Conservation (phyloP, 2,329 filamentous ascomycete genomes). For the Ophiosphaerella herpotricha region DNA sequence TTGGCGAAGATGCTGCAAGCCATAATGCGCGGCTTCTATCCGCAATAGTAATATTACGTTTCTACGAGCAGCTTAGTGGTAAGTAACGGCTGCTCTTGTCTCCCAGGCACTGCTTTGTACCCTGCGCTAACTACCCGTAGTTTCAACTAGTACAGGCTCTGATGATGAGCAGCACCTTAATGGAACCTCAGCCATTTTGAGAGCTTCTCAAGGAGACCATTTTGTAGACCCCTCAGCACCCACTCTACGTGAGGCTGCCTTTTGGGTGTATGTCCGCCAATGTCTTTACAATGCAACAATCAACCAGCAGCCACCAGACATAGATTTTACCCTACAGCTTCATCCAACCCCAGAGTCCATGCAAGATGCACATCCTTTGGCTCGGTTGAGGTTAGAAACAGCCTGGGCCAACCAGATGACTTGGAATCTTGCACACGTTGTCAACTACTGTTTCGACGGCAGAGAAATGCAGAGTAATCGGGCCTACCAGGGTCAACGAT, state of each 20-base stretch:
- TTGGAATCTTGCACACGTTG: constrained; percentile 36
- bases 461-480: constrained; percentile 15
- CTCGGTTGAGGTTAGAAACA: constrained; percentile 33
- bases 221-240: constrained; percentile 39
- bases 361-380: constrained; percentile 29
- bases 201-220: constrained; percentile 31
- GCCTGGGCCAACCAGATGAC: constrained; percentile 41
- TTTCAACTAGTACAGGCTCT: constrained; percentile 30
- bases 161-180: constrained; percentile 36
- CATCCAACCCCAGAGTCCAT: constrained; percentile 27
- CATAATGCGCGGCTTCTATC: constrained; percentile 37
- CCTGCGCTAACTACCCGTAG: constrained; percentile 4
- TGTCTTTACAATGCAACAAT: constrained; percentile 40
- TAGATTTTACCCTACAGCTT: constrained; percentile 34
- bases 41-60: constrained; percentile 39
- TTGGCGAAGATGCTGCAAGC: constrained; percentile 29
- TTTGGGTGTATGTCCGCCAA: constrained; percentile 42
- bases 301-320: constrained; percentile 36
- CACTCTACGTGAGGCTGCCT: constrained; percentile 38
- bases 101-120: not conserved
- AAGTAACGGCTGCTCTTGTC: not conserved
- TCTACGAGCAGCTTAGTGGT: constrained; percentile 40
- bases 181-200: constrained; percentile 38
- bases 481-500: constrained; percentile 13
- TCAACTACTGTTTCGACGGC: constrained; percentile 38